phyloP scores from a whole-genome alignment of 345 rosid species.

The Clausena lansium region DNA sequence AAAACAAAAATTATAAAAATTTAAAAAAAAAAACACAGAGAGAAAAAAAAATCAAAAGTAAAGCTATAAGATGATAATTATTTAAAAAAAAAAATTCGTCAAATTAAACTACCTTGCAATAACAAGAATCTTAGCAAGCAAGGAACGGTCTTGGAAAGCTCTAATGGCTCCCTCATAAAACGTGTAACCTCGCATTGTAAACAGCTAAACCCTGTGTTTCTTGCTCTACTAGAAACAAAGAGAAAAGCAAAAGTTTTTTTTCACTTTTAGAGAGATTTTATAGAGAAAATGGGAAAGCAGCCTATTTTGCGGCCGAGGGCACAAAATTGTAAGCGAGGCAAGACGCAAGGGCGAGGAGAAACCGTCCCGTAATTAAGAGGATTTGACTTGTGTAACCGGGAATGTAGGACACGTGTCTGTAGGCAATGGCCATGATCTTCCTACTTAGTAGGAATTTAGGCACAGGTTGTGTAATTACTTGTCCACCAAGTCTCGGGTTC shows the following conservation, averaged over 20 bases:
- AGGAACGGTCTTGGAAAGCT: conserved; percentile 43
- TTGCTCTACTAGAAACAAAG: background rate
- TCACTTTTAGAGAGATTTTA: background rate
- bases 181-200: conserved; percentile 33
- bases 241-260: background rate
- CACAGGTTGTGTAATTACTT: background rate
- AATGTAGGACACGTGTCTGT: background rate
- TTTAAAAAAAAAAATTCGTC: too few species aligned
- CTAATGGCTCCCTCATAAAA: conserved; percentile 40
- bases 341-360: background rate
- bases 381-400: background rate
- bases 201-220: background rate
- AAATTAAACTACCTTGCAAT: conserved; percentile 35
- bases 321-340: background rate
- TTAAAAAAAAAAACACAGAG: background rate
- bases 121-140: conserved; percentile 48
- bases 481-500: background rate
- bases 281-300: conserved; percentile 20
- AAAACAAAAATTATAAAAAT: too few species aligned
- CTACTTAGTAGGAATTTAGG: background rate
- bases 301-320: background rate
- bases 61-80: too few species aligned
- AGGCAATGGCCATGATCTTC: background rate
- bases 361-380: background rate
- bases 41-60: background rate